These are phyloP conservation scores for Tolypocladium amazonense DNA, from an alignment of 2,329 filamentous ascomycete species.

Conservation along the genomic window DNA sequence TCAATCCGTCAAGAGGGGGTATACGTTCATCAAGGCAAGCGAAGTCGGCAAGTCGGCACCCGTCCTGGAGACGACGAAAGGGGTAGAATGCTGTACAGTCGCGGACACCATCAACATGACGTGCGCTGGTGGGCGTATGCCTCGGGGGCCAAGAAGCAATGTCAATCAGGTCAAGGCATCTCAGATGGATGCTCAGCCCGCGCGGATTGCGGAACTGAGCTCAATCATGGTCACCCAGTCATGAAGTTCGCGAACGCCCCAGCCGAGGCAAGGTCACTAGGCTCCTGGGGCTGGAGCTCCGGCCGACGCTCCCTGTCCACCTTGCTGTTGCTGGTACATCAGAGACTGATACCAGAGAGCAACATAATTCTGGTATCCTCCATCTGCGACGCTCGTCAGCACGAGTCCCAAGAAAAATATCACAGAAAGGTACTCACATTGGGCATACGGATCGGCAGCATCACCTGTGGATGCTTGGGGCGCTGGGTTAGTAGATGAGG, in stretches of 20 bases:
- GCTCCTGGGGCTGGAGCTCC: conserved; percentile 25
- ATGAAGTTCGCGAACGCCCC: conserved; percentile 12
- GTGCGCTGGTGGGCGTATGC: conserved; percentile 11
- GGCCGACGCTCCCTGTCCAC: conserved; percentile 23
- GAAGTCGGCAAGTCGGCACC: conserved; percentile 2
- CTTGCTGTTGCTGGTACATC: conserved; percentile 31
- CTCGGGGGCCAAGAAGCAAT: conserved; percentile 14
- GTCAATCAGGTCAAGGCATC: conserved; percentile 24
- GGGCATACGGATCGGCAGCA: conserved; percentile 61
- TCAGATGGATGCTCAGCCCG: conserved; percentile 9
- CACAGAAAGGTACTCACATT: conserved; percentile 43
- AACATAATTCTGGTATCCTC: conserved; percentile 72
- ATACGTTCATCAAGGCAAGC: conserved; percentile 11
- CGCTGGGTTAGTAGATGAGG: conserved; percentile 30
- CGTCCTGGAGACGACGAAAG: conserved; percentile 3
- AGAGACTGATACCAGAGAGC: conserved; percentile 70
- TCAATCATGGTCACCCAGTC: conserved; percentile 23
- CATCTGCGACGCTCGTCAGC: conserved; percentile 38
- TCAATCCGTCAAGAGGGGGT: conserved; percentile 3
- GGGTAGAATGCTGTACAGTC: conserved; percentile 18
- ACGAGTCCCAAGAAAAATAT: not conserved
- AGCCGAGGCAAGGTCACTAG: conserved; percentile 20
- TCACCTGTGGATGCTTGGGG: conserved; percentile 34
- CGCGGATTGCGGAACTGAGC: conserved; percentile 7
- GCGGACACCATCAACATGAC: conserved; percentile 17